Evolutionary conservation across 75 land plant species (phyloP), one percentile per base, ranked within the genome.

Genomic region (Adiantum capillusveneris): DNA sequence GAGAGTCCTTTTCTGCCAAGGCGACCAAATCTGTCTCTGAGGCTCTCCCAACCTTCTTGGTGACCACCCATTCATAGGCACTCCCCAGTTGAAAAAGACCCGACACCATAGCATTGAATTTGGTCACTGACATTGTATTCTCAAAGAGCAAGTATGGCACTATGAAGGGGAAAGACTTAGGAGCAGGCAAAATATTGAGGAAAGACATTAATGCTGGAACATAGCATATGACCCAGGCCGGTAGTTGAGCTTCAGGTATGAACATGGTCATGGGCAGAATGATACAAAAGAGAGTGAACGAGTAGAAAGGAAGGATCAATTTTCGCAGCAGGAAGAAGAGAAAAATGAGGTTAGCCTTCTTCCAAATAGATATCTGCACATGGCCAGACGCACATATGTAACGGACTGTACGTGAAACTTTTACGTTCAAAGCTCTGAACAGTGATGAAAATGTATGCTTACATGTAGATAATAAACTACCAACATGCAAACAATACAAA

Each of bases 101-200:
- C 0, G 94, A 88, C 28, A 88, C 56, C 94, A 88, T 88, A 18
- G 94, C 94, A 60, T 80, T 79, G 77, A 89, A 89, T 45, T 89
- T 89, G 24, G 90, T 89, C 14, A 89, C 95, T 1, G 95, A 89
- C 95, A 89, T 89, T 34, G 93, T 88, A 62, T 88, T 88, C 67
- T 88, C 93, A 56, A 88, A 84, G 20, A 84, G 77, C 18, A 86
- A 86, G 57, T 80, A 86, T 6, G 90, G 95, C 29, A 80, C 76
- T 29, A 83, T 69, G 66, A 89, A 89, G 5, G 95, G 84, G 62
- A 80, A 83, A 17, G 95, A 86, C 49, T 64, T 65, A 1, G 84
- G 86, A 9, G 90, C 74, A 6, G 90, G 95, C 34, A 89, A 79
- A 60, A 89, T 80, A 42, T 78, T 89, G 56, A 89, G 74, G 46